Evolutionary conservation across 1,284 basidiomycete species (phyloP).

Genomic region (Anthracocystis walkeri): DNA sequence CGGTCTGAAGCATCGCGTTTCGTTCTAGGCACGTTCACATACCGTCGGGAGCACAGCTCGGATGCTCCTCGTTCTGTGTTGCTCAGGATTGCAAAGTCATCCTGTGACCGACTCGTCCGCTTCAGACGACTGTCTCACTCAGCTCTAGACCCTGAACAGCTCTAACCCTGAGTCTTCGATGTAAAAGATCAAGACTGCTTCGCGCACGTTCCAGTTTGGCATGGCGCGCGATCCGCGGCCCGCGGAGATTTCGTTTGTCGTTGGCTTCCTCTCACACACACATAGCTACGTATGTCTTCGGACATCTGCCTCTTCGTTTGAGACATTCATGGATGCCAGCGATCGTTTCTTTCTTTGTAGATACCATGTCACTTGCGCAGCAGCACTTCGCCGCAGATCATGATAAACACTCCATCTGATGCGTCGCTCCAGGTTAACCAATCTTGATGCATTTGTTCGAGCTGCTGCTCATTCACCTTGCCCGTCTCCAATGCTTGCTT

Average conservation of each 20-base stretch:
- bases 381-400: constrained; percentile 42
- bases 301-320: background rate
- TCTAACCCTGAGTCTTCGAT: background rate
- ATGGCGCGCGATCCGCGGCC: constrained; percentile 1
- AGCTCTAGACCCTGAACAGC: background rate
- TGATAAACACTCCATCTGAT: constrained; percentile 28
- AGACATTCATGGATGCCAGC: background rate
- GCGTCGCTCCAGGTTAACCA: constrained; percentile 27
- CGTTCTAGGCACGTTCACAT: too few species aligned
- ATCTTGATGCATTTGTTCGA: constrained; percentile 20
- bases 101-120: too few species aligned
- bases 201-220: background rate
- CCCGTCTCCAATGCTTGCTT: constrained; percentile 28
- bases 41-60: too few species aligned
- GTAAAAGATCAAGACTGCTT: background rate
- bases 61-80: too few species aligned
- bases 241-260: background rate
- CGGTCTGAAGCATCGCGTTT: too few species aligned
- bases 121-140: background rate
- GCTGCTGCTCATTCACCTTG: constrained; percentile 11
- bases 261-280: background rate
- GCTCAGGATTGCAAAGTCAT: too few species aligned
- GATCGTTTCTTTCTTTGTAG: too few species aligned
- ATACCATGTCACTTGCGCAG: constrained; percentile 15
- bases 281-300: background rate